Conservation (phyloP, 805 yeast species). For the Brettanomyces bruxellensis region DNA sequence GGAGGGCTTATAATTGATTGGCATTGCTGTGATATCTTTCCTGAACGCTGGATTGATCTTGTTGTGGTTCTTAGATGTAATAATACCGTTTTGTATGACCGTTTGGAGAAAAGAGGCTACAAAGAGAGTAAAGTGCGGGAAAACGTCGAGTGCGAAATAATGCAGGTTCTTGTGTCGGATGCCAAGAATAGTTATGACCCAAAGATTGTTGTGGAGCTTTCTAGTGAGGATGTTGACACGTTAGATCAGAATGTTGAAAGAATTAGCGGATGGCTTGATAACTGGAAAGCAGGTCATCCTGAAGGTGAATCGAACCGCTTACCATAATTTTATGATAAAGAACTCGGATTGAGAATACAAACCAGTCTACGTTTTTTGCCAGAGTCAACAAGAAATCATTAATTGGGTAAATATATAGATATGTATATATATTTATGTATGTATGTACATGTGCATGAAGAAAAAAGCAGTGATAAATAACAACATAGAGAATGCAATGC, state of each 20-base stretch:
- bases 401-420: not conserved
- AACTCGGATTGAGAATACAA: too few species aligned
- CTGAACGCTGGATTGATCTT: slow-evolving; percentile 84
- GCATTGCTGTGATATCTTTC: slow-evolving; percentile 96
- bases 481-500: too few species aligned
- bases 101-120: slow-evolving; percentile 71
- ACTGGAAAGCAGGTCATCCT: slow-evolving; percentile 65
- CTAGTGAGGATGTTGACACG: slow-evolving; percentile 63
- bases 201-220: slow-evolving; percentile 73
- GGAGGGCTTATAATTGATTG: slow-evolving; percentile 95
- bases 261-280: slow-evolving; percentile 60
- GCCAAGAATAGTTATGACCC: slow-evolving; percentile 76
- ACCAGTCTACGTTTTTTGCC: too few species aligned
- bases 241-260: slow-evolving; percentile 79
- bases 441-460: not conserved
- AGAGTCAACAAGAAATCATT: not conserved
- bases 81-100: slow-evolving; percentile 60
- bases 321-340: slow-evolving; percentile 8
- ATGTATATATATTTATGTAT: not conserved
- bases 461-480: not conserved
- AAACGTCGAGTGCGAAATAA: slow-evolving; percentile 92
- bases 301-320: slow-evolving; percentile 48
- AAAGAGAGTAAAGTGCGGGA: slow-evolving; percentile 78
- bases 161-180: slow-evolving; percentile 84
- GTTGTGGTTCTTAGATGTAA: slow-evolving; percentile 84